Conservation (phyloP, 2,329 filamentous ascomycete species). For the Gaeumannomyces tritici region DNA sequence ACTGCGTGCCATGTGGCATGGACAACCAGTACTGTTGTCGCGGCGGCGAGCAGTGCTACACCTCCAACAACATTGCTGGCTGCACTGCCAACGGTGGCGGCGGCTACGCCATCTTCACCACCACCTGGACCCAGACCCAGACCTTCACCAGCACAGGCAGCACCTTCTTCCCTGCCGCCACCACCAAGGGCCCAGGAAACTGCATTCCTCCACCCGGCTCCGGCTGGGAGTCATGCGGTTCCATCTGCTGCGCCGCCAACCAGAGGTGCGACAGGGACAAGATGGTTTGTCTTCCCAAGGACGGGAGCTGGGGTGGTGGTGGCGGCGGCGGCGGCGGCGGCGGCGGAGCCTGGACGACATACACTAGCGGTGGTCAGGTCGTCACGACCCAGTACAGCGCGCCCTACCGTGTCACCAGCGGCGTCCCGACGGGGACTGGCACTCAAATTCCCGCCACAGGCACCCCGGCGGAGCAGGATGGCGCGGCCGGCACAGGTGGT, state of each 20-base stretch:
- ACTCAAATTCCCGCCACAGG: slow-evolving; percentile 36
- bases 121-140: slow-evolving; percentile 51
- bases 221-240: slow-evolving; percentile 54
- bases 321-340: slow-evolving; percentile 11
- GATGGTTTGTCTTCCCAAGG: not conserved
- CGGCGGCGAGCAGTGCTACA: slow-evolving; percentile 39
- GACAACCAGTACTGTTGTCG: slow-evolving; percentile 47
- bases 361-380: slow-evolving; percentile 25
- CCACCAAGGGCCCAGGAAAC: slow-evolving; percentile 28
- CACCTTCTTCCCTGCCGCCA: slow-evolving; percentile 36
- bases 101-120: slow-evolving; percentile 31
- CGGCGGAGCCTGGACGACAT: slow-evolving; percentile 20
- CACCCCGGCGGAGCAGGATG: slow-evolving; percentile 32
- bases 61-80: slow-evolving; percentile 37
- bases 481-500: slow-evolving; percentile 27
- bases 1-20: slow-evolving; percentile 45
- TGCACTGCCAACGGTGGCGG: slow-evolving; percentile 29
- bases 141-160: slow-evolving; percentile 51
- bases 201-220: slow-evolving; percentile 39
- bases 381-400: slow-evolving; percentile 46
- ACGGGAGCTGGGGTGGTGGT: slow-evolving; percentile 22
- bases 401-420: slow-evolving; percentile 40
- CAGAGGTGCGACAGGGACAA: slow-evolving; percentile 51
- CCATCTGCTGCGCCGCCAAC: slow-evolving; percentile 59
- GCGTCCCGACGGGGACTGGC: slow-evolving; percentile 40